Percentiles rank a stretch among this genome's conserved stretches.
These are phyloP conservation scores for Barnettozyma hawaiiensis DNA, from an alignment of 1,139 yeast genomes.

Conservation along the genomic window DNA sequence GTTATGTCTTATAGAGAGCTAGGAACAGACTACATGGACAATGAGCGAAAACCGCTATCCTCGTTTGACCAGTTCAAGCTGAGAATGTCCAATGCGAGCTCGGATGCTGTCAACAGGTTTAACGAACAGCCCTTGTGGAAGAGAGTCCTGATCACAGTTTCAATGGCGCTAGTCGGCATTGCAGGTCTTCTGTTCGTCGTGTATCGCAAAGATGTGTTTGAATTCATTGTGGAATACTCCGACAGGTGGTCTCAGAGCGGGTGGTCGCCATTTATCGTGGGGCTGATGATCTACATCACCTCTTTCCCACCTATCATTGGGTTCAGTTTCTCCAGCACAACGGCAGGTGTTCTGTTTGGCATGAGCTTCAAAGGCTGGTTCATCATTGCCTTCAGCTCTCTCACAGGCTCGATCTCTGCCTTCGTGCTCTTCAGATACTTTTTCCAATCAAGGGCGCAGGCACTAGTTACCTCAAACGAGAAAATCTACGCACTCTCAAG, in stretches of 20 bases:
- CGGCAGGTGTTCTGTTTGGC: slow-evolving; percentile 83
- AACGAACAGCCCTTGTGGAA: slow-evolving; percentile 14
- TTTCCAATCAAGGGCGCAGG: slow-evolving; percentile 53
- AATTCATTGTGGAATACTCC: slow-evolving; percentile 33
- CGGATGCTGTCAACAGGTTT: slow-evolving; percentile 9
- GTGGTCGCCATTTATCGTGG: slow-evolving; percentile 40
- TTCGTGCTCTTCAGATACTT: slow-evolving; percentile 63
- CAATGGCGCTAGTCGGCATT: background rate
- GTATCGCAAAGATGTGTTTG: slow-evolving; percentile 37
- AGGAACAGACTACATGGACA: background rate
- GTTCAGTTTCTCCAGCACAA: slow-evolving; percentile 60
- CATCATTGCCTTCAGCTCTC: slow-evolving; percentile 60
- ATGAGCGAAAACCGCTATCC: slow-evolving; percentile 1
- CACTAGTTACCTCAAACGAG: slow-evolving; percentile 45
- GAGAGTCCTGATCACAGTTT: slow-evolving; percentile 10
- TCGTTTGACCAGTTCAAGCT: slow-evolving; percentile 3
- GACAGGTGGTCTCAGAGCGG: slow-evolving; percentile 33
- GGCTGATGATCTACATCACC: slow-evolving; percentile 41
- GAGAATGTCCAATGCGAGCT: background rate
- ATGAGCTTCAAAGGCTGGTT: slow-evolving; percentile 72
- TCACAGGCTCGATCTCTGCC: slow-evolving; percentile 67
- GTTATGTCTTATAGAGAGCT: background rate
- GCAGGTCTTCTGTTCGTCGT: slow-evolving; percentile 22
- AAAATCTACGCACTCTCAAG: slow-evolving; percentile 72
- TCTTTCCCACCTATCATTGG: slow-evolving; percentile 90